These are phyloP conservation scores for Hypoxylon crocopeplum DNA, from an alignment of 495 filamentous ascomycete genomes.

Conservation along the genomic window DNA sequence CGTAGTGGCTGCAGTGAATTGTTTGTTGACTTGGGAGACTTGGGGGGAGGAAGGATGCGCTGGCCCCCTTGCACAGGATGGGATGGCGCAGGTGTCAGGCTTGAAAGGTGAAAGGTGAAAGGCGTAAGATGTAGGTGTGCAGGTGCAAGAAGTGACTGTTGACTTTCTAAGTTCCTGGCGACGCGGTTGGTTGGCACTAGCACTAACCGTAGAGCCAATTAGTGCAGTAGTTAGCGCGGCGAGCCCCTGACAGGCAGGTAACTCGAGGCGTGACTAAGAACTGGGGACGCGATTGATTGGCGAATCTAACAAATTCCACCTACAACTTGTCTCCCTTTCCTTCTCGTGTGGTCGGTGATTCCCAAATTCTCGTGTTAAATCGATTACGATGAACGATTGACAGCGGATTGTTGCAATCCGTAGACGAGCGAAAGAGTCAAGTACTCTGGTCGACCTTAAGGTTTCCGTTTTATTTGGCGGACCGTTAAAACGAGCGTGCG, in stretches of 20 bases:
- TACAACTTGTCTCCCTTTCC: slow-evolving; percentile 2
- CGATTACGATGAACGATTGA: slow-evolving; percentile 26
- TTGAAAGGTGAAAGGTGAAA: slow-evolving; percentile 7
- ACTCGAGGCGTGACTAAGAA: slow-evolving; percentile 6
- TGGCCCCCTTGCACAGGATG: slow-evolving; percentile 25
- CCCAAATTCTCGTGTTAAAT: slow-evolving; percentile 2
- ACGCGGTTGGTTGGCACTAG: slow-evolving; percentile 23
- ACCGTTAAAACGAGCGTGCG: slow-evolving; percentile 31
- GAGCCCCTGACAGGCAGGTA: slow-evolving; percentile 27
- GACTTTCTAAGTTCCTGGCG: slow-evolving; percentile 29
- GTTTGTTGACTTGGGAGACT: slow-evolving; percentile 29
- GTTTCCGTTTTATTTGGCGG: slow-evolving; percentile 23
- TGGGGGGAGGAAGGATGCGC: slow-evolving; percentile 14
- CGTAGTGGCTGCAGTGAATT: slow-evolving; percentile 17
- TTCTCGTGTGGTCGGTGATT: slow-evolving; percentile 10
- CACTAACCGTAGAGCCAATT: slow-evolving; percentile 23
- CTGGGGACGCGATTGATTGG: slow-evolving; percentile 32
- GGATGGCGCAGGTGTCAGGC: slow-evolving; percentile 34
- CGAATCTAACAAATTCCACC: slow-evolving; percentile 29
- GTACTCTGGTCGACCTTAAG: slow-evolving; percentile 14
- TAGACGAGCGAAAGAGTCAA: slow-evolving; percentile 1
- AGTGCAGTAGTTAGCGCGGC: slow-evolving; percentile 26
- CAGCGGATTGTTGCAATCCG: slow-evolving; percentile 12
- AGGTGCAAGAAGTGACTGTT: slow-evolving; percentile 19
- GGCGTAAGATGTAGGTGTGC: background rate